Evolutionary conservation across 2,329 filamentous ascomycete genomes (phyloP), one percentile per base, ranked within the genome.

Genomic region (Coniochaeta prunicola): DNA sequence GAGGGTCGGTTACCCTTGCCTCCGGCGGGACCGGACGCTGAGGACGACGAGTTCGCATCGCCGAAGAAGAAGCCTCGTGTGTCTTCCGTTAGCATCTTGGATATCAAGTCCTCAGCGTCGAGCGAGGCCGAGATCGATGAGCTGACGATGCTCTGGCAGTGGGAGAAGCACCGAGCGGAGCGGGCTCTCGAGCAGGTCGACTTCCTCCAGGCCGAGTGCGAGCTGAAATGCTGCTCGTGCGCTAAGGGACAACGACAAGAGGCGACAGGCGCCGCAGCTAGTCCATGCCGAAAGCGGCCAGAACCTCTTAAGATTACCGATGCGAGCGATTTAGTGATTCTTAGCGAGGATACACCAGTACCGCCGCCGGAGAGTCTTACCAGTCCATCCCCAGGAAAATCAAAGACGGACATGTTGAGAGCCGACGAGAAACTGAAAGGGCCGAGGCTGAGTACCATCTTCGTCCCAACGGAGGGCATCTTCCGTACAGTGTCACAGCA

Each of bases 151-250:
- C 73, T 82, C 58, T 76, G 81, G 67, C 74, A 80, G 59, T 85
- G 82, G 80, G 82, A 74, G 71, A 75, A 82, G 74, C 81, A 83
- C 67, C 79, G 87, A 58, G 86, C 88, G 10, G 80, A 88, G 62
- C 82, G 87, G 8, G 87, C 89, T 0, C 79, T 88, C 62, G 89
- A 91, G 61, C 83, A 89, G 67, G 79, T 91, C 54, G 87, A 92
- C 33, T 92, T 91, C 71, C 77, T 92, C 69, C 84, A 90, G 67
- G 81, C 88, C 58, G 89, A 93, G 70, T 91, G 88, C 69, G 80
- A 84, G 56, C 80, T 92, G 63, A 80, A 81, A 53, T 85, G 82
- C 71, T 91, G 88, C 74, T 76, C 81, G 1, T 88, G 86, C 68
- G 80, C 76, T 60, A 80, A 76, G 63, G 67, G 70, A 40, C 68